Percentiles rank a stretch among this genome's conserved stretches.
Conservation (phyloP, 768 basidiomycete species). For the Naematelia encephala region DNA sequence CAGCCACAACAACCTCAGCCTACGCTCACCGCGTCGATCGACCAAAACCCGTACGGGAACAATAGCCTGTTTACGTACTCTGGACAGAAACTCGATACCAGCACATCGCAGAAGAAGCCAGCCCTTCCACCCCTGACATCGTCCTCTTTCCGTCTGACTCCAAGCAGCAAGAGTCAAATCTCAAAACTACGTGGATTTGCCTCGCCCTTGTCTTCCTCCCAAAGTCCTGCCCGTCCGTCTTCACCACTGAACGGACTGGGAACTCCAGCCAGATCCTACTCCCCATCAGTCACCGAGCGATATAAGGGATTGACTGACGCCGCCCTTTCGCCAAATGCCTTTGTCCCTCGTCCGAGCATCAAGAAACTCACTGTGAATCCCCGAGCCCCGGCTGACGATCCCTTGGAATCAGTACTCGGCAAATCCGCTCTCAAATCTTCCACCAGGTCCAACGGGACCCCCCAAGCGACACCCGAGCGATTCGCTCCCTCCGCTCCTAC, state of each 20-base stretch:
- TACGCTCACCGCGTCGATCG: conserved; percentile 76
- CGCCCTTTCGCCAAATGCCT: conserved; percentile 65
- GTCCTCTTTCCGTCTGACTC: conserved; percentile 45
- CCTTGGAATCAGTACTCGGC: conserved; percentile 36
- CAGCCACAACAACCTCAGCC: conserved; percentile 55
- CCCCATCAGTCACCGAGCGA: conserved; percentile 29
- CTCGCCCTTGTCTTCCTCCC: conserved; percentile 31
- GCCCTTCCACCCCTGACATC: conserved; percentile 48
- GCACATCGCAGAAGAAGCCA: conserved; percentile 45
- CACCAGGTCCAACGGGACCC: conserved; percentile 20
- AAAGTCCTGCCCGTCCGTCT: conserved; percentile 23
- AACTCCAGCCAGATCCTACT: conserved; percentile 27
- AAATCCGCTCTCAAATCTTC: conserved; percentile 30
- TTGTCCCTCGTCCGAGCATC: conserved; percentile 71
- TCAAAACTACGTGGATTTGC: conserved; percentile 49
- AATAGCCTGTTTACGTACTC: conserved; percentile 51
- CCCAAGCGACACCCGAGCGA: conserved; percentile 29
- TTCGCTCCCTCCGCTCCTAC: background rate
- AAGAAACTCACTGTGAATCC: conserved; percentile 90
- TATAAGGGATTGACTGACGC: conserved; percentile 60
- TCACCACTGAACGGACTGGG: conserved; percentile 22
- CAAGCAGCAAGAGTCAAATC: conserved; percentile 38
- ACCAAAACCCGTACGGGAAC: conserved; percentile 59
- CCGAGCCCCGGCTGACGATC: conserved; percentile 29
- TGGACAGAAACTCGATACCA: conserved; percentile 39